A percentile compares a stretch with the other conserved stretches of the same genome.
phyloP scores from a whole-genome alignment of 208 protist genomes.

The Crithidia mellificae region DNA sequence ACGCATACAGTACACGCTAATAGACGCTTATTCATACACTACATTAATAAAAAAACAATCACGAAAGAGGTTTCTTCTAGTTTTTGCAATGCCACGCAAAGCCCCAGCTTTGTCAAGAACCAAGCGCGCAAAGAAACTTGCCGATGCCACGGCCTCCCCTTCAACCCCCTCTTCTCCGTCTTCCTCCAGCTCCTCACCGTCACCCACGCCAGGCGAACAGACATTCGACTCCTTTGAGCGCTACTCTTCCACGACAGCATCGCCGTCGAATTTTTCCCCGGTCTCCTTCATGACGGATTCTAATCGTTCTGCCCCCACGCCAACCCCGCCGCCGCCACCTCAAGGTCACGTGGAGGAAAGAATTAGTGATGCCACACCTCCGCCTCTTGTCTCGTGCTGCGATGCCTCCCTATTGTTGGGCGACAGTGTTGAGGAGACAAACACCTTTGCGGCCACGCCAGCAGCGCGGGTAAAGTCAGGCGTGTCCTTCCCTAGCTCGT shows the following conservation, averaged over 20 bases:
- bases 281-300: conserved; percentile 14
- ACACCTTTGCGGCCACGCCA: background rate
- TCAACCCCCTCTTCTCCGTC: background rate
- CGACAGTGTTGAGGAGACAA: background rate
- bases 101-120: no score
- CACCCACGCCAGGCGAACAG: background rate
- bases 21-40: no score
- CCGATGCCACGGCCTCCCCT: no score
- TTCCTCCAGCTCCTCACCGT: background rate
- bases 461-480: background rate
- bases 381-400: background rate
- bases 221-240: conserved; percentile 1
- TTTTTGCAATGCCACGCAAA: no score
- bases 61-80: no score
- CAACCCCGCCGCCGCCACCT: background rate
- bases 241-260: background rate
- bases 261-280: background rate
- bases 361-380: no score
- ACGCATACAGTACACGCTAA: no score
- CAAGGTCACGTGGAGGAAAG: background rate
- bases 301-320: background rate
- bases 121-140: no score
- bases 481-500: conserved; percentile 4
- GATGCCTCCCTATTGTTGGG: background rate
- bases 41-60: no score